Percentiles rank a stretch among this genome's conserved stretches.
Evolutionary conservation across 2,329 filamentous ascomycete species (phyloP).

Genomic region (Stenocarpella maydis): DNA sequence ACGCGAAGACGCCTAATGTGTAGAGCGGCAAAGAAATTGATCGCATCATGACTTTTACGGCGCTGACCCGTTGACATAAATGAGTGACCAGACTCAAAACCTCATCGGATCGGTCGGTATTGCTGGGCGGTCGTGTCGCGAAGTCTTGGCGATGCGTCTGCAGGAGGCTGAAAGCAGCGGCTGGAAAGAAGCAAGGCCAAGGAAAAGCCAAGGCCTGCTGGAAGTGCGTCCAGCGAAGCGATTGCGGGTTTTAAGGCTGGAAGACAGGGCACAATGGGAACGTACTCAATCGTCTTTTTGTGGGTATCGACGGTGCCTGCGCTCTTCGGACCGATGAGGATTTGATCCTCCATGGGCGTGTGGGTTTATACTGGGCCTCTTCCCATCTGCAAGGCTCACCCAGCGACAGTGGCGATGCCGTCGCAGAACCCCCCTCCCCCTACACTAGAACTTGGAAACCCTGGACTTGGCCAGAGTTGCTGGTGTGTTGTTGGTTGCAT

Average conservation of each 20-base stretch:
- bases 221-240: conserved; percentile 8
- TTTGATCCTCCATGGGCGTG: conserved; percentile 19
- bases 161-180: neutral
- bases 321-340: conserved; percentile 21
- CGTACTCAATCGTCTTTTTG: conserved; percentile 28
- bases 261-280: conserved; percentile 15
- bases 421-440: no score
- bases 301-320: conserved; percentile 10
- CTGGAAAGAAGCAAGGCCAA: conserved; percentile 31
- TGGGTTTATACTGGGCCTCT: conserved; percentile 23
- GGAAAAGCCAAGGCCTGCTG: conserved; percentile 30
- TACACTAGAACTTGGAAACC: no score
- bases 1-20: conserved; percentile 11
- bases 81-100: conserved; percentile 1
- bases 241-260: conserved; percentile 28
- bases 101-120: conserved; percentile 14
- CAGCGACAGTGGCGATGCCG: neutral
- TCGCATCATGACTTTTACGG: conserved; percentile 24
- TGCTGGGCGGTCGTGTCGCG: neutral
- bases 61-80: neutral
- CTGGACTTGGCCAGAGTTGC: neutral
- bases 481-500: conserved; percentile 18
- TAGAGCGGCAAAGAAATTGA: conserved; percentile 30
- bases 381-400: neutral
- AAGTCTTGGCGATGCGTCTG: conserved; percentile 14